phyloP scores from a whole-genome alignment of 768 basidiomycete genomes.

The Termitomyces bulborhizus region DNA sequence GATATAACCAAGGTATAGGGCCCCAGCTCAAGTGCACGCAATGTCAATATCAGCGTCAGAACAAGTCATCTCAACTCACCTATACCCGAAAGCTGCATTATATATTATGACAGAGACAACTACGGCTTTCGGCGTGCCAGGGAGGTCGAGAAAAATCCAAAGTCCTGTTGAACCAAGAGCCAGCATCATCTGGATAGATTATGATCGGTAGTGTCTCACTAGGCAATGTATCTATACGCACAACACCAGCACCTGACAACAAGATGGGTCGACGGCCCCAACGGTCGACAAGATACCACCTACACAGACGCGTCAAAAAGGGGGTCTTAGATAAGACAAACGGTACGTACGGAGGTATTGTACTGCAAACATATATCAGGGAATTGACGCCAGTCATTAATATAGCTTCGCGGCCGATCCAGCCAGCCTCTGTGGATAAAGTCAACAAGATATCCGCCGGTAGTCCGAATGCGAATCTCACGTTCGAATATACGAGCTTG shows the following conservation, averaged over 20 bases:
- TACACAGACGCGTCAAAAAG: slow-evolving; percentile 21
- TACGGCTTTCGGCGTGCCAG: slow-evolving; percentile 83
- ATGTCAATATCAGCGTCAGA: neutral
- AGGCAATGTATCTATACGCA: slow-evolving; percentile 25
- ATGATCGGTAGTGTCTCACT: neutral
- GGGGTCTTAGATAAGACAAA: neutral
- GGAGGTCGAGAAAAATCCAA: slow-evolving; percentile 89
- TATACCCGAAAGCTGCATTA: slow-evolving; percentile 91
- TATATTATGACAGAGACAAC: slow-evolving; percentile 85
- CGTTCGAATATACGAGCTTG: slow-evolving; percentile 89
- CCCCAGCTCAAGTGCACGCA: slow-evolving; percentile 55
- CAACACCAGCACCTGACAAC: slow-evolving; percentile 76
- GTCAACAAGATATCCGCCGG: slow-evolving; percentile 3
- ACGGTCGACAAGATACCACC: slow-evolving; percentile 91
- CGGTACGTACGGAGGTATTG: slow-evolving; percentile 73
- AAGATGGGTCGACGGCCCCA: slow-evolving; percentile 88
- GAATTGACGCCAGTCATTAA: slow-evolving; percentile 96
- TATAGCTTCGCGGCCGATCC: slow-evolving; percentile 89
- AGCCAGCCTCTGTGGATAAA: slow-evolving; percentile 71
- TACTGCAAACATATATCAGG: slow-evolving; percentile 72
- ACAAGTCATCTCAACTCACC: slow-evolving; percentile 27
- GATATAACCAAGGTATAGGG: slow-evolving; percentile 82
- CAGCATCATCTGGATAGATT: slow-evolving; percentile 60
- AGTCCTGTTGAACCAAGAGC: slow-evolving; percentile 78
- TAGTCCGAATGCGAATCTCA: slow-evolving; percentile 22